Evolutionary conservation across 257 asterid species (phyloP), one percentile per base, ranked within the genome.

Genomic region (Parsonsia alboflavescens): DNA sequence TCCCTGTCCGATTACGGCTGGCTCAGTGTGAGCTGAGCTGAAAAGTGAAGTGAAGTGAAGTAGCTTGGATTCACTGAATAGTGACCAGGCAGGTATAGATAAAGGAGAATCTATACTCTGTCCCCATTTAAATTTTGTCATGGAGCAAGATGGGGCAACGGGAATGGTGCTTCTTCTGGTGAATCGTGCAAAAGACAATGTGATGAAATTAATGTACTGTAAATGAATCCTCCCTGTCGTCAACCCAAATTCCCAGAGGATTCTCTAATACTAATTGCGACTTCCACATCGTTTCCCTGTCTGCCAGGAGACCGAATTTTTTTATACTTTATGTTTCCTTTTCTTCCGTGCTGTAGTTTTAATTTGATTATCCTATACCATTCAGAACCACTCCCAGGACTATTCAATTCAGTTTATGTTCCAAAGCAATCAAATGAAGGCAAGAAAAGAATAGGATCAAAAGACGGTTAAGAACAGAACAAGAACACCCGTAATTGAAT

Each of bases 21-120:
- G 16, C 16, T 50, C 6, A 50, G 16, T 15, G n/a, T 33, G 46
- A 63, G 41, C 21, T 59, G 66, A 59, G 33, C 68, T 33, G 68
- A 63, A 63, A 63, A 63, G 68, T 63, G 22, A 63, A 57, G 44
- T 4, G 68, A 63, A 63, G 68, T 63, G 22, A 63, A 57, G 44
- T 4, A 46, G 33, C 68, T 63, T 36, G 45, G 68, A 63, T 63
- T 63, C 68, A 63, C 68, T 63, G 46, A 62, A 33, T 24, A 63
- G 22, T 30, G 44, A 33, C 36, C 48, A 33, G 13, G 13, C 39
- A 33, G 39, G 39, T 62, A n/a, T n/a, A 62, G 68, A 62, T 62
- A 62, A 33, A 62, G 22, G 44, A 30, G 68, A 62, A 30, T 62
- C 68, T 30, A 33, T 13, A 6, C 8, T n/a, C n/a, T 30, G 45